These are phyloP conservation scores for Vigna angularis DNA, from an alignment of 306 rosid genomes.

Conservation along the genomic window DNA sequence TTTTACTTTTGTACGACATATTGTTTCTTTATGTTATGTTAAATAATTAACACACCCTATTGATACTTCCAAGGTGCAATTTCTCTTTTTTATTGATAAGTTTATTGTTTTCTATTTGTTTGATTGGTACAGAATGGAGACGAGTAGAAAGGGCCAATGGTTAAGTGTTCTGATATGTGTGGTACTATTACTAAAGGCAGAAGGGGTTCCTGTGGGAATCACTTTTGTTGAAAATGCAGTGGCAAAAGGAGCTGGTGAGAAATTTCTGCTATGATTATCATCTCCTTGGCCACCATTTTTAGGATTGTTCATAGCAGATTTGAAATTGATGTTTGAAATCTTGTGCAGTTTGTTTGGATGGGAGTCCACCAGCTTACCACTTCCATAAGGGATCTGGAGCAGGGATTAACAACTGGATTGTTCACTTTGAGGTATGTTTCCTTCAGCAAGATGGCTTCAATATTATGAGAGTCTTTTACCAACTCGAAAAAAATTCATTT, in stretches of 20 bases:
- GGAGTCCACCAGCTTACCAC: slow-evolving; percentile 97
- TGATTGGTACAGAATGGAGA: slow-evolving; percentile 61
- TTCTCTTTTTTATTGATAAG: background rate
- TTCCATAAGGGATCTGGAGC: slow-evolving; percentile 71
- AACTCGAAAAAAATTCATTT: slow-evolving; percentile 25
- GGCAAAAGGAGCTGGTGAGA: slow-evolving; percentile 92
- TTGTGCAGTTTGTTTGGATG: slow-evolving; percentile 89
- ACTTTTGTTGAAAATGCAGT: slow-evolving; percentile 76
- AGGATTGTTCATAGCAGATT: slow-evolving; percentile 8
- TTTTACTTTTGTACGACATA: background rate
- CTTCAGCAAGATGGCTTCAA: slow-evolving; percentile 33
- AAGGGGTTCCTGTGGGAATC: slow-evolving; percentile 69
- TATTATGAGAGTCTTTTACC: slow-evolving; percentile 14
- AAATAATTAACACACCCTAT: background rate
- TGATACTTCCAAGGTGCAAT: slow-evolving; percentile 1
- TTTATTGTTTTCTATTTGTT: background rate
- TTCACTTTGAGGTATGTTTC: slow-evolving; percentile 78
- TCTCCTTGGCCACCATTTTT: background rate
- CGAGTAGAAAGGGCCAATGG: slow-evolving; percentile 51
- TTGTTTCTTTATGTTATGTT: background rate
- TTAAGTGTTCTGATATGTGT: slow-evolving; percentile 51
- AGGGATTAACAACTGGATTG: slow-evolving; percentile 86
- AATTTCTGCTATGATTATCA: slow-evolving; percentile 27
- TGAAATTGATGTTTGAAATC: slow-evolving; percentile 35
- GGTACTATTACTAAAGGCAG: slow-evolving; percentile 56